A percentile compares a stretch with the other conserved stretches of the same genome.
Conservation (phyloP, 768 basidiomycete species). For the Russula lepida region DNA sequence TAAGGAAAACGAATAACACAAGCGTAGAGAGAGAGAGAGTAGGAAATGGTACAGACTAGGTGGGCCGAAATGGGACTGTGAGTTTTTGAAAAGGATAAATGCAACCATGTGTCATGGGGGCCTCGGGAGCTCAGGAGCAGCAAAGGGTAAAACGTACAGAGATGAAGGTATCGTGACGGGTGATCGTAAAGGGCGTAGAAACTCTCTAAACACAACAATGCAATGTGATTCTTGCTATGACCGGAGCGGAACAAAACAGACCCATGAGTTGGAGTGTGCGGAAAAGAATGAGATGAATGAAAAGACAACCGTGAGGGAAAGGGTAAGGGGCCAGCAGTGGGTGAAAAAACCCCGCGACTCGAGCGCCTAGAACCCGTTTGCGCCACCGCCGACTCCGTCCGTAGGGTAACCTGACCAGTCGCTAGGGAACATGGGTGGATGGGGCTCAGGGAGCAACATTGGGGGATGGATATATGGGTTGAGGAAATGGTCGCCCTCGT, state of each 20-base stretch:
- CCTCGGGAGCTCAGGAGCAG: too few relatives aligned
- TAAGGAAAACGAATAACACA: conserved; percentile 19
- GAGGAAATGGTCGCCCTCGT: conserved; percentile 48
- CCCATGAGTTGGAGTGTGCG: conserved; percentile 3
- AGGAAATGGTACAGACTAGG: not conserved
- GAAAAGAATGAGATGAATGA: conserved; percentile 6
- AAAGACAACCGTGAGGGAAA: not conserved
- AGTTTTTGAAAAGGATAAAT: conserved; percentile 4
- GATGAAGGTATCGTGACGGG: conserved; percentile 2
- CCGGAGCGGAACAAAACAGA: conserved; percentile 11
- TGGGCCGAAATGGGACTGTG: not conserved
- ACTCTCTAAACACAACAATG: conserved; percentile 19
- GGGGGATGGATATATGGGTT: conserved; percentile 48
- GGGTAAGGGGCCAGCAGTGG: not conserved
- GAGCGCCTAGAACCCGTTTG: conserved; percentile 30
- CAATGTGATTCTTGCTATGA: conserved; percentile 12
- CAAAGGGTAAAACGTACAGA: not conserved
- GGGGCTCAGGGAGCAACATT: conserved; percentile 39
- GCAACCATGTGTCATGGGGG: not conserved
- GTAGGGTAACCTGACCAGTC: conserved; percentile 26
- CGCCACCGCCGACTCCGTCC: conserved; percentile 21
- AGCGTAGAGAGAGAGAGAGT: not conserved
- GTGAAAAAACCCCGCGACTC: conserved; percentile 5
- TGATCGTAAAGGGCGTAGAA: conserved; percentile 10
- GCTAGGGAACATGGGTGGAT: conserved; percentile 32